These are phyloP conservation scores for peach (Prunus persica) DNA, from an alignment of 306 rosid genomes.

Conservation along the genomic window DNA sequence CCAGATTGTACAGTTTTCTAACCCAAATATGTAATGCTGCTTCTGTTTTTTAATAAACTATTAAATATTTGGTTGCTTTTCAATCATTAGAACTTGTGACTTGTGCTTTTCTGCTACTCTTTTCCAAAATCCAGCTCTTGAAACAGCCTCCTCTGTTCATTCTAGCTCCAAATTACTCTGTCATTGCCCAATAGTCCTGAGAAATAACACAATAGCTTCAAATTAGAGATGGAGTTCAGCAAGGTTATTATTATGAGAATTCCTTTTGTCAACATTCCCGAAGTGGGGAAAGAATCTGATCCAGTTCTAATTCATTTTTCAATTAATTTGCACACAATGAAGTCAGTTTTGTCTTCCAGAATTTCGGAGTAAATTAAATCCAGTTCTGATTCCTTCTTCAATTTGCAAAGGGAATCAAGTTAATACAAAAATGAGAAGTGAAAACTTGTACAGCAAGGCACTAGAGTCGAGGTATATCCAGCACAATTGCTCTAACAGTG, in stretches of 20 bases:
- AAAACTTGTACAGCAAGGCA: background rate
- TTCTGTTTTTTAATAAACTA: background rate
- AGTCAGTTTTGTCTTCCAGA: too few relatives aligned
- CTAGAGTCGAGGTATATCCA: background rate
- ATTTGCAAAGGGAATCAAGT: background rate
- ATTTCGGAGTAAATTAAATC: background rate
- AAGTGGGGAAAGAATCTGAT: background rate
- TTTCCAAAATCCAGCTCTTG: too few relatives aligned
- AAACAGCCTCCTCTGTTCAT: too few relatives aligned
- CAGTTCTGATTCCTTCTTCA: background rate
- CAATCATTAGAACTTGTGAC: background rate
- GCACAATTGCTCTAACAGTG: background rate
- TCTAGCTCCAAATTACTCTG: too few relatives aligned
- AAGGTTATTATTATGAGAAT: too few relatives aligned
- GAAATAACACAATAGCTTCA: too few relatives aligned
- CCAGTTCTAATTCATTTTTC: too few relatives aligned
- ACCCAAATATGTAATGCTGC: background rate
- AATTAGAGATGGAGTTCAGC: too few relatives aligned
- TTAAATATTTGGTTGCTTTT: background rate
- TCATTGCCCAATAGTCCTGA: too few relatives aligned
- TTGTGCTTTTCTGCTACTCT: background rate
- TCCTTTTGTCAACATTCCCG: background rate
- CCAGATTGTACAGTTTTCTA: background rate
- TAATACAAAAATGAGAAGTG: background rate
- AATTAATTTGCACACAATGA: too few relatives aligned